Evolutionary conservation across 768 basidiomycete species (phyloP).

Genomic region (Kwoniella pini): DNA sequence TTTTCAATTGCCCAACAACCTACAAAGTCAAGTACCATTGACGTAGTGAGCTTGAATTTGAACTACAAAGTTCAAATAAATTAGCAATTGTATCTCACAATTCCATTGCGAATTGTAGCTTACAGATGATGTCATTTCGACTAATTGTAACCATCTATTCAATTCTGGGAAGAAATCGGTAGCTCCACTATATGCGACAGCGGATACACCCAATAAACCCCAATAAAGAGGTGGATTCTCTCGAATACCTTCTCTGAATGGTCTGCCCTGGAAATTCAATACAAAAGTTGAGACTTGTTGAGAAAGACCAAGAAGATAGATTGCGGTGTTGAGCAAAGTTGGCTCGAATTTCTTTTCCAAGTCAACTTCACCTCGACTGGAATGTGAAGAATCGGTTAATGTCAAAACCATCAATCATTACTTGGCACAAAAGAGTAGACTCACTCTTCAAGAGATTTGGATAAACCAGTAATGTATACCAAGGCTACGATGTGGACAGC

Average conservation of each 20-base stretch:
- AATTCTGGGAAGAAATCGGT: slow-evolving; percentile 94
- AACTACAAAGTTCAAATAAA: slow-evolving; percentile 62
- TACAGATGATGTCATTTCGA: slow-evolving; percentile 78
- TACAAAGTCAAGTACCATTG: slow-evolving; percentile 84
- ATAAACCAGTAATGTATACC: slow-evolving; percentile 88
- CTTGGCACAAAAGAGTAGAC: no score
- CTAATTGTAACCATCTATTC: slow-evolving; percentile 94
- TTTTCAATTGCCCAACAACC: slow-evolving; percentile 85
- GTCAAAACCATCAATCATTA: no score
- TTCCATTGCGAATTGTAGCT: slow-evolving; percentile 51
- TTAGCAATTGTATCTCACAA: not conserved
- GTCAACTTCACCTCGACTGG: slow-evolving; percentile 72
- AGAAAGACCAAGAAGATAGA: slow-evolving; percentile 90
- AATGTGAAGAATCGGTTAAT: slow-evolving; percentile 1
- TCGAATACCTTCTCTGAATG: slow-evolving; percentile 95
- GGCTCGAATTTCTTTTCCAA: slow-evolving; percentile 97
- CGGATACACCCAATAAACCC: slow-evolving; percentile 83
- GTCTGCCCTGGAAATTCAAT: slow-evolving; percentile 97
- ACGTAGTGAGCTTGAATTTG: slow-evolving; percentile 70
- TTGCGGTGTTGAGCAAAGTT: slow-evolving; percentile 89
- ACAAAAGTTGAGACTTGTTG: slow-evolving; percentile 99
- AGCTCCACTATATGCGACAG: slow-evolving; percentile 89
- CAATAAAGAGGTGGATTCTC: slow-evolving; percentile 93
- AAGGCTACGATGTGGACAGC: slow-evolving; percentile 86
- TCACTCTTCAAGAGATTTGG: slow-evolving; percentile 71